Percentiles rank a stretch among this genome's conserved stretches.
Evolutionary conservation across 371 early-diverging fungal species (phyloP).

Genomic region (Rhizopus arrhizus): DNA sequence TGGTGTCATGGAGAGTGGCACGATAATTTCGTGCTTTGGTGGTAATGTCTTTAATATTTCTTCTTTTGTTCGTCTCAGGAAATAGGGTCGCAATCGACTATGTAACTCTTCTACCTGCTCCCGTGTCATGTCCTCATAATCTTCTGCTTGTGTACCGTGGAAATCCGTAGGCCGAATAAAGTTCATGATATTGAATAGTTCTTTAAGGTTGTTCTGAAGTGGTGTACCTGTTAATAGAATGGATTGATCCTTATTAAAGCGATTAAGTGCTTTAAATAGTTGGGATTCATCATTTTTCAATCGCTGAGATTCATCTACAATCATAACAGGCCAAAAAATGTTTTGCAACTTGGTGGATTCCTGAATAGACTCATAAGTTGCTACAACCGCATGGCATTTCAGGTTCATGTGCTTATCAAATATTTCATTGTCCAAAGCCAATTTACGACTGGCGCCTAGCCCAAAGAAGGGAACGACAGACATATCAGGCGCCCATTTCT

Average conservation of each 20-base stretch:
- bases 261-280: slow-evolving; percentile 65
- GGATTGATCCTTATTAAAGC: slow-evolving; percentile 56
- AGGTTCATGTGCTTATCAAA: slow-evolving; percentile 49
- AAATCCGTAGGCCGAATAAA: slow-evolving; percentile 70
- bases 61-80: slow-evolving; percentile 90
- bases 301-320: slow-evolving; percentile 90
- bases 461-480: slow-evolving; percentile 63
- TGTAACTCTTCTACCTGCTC: slow-evolving; percentile 45
- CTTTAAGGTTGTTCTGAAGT: slow-evolving; percentile 76
- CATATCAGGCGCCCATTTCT: slow-evolving; percentile 76
- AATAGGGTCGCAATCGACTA: slow-evolving; percentile 72
- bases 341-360: slow-evolving; percentile 10
- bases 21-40: slow-evolving; percentile 84
- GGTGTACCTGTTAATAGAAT: slow-evolving; percentile 83
- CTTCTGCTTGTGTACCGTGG: slow-evolving; percentile 52
- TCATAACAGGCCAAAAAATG: slow-evolving; percentile 63
- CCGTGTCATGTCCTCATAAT: slow-evolving; percentile 56
- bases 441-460: slow-evolving; percentile 40
- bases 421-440: slow-evolving; percentile 67
- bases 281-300: slow-evolving; percentile 78
- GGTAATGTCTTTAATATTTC: slow-evolving; percentile 85
- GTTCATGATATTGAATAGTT: slow-evolving; percentile 75
- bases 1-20: slow-evolving; percentile 79
- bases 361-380: slow-evolving; percentile 69
- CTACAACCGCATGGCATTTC: slow-evolving; percentile 79